Evolutionary conservation across 202 grass and related monocot genomes (phyloP).

Genomic region (Musa balbisiana): DNA sequence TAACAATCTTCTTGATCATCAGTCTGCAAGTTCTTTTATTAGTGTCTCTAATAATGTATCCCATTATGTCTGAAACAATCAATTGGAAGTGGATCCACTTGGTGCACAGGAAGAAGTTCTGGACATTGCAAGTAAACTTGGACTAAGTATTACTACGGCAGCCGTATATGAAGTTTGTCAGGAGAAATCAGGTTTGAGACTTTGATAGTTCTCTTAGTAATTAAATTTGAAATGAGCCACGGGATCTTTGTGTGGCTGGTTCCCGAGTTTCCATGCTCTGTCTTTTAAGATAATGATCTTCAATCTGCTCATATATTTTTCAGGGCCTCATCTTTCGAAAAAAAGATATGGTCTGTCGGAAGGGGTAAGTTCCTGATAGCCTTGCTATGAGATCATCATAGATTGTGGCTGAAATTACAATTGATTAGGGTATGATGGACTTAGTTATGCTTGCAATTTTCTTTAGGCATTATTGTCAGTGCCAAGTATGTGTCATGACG

Average conservation of each 20-base stretch:
- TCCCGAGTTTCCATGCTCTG: background rate
- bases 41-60: slow-evolving; percentile 15
- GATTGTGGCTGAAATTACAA: background rate
- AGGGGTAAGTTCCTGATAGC: slow-evolving; percentile 28
- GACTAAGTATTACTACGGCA: slow-evolving; percentile 56
- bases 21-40: slow-evolving; percentile 17
- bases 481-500: background rate
- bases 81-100: slow-evolving; percentile 62
- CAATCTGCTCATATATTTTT: slow-evolving; percentile 2
- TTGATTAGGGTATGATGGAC: background rate
- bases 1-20: slow-evolving; percentile 32
- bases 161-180: slow-evolving; percentile 54
- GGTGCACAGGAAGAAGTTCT: slow-evolving; percentile 74
- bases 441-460: too few species aligned
- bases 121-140: slow-evolving; percentile 49
- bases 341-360: slow-evolving; percentile 26
- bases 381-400: background rate
- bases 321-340: slow-evolving; percentile 28
- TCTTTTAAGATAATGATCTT: background rate
- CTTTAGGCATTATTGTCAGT: background rate
- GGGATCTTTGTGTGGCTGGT: background rate
- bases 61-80: slow-evolving; percentile 14
- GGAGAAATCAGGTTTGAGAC: slow-evolving; percentile 39
- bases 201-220: background rate
- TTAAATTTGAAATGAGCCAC: too few species aligned